phyloP scores from a whole-genome alignment of 2,329 filamentous ascomycete genomes.

The Pseudogymnoascus sp. region DNA sequence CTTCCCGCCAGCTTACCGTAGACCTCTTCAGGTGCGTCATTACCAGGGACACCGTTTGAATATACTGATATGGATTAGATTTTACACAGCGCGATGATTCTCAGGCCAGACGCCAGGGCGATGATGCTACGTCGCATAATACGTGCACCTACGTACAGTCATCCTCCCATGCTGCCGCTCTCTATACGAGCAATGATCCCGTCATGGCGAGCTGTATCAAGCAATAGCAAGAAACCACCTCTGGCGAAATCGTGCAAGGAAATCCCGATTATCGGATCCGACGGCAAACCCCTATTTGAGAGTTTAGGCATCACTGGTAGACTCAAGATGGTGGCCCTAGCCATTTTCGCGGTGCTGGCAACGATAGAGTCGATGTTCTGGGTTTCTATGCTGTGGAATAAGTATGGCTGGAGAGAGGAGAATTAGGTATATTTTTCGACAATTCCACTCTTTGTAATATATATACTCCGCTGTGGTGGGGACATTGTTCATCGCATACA shows the following conservation, averaged over 20 bases:
- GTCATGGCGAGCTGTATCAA: background rate
- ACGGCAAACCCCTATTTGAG: background rate
- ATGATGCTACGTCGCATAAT: background rate
- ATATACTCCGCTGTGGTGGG: background rate
- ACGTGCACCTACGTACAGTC: background rate
- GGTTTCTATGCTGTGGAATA: background rate
- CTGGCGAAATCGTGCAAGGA: background rate
- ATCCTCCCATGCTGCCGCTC: background rate
- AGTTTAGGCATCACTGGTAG: background rate
- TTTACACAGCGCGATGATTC: background rate
- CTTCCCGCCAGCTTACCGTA: background rate
- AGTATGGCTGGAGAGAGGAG: background rate
- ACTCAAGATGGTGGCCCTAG: background rate
- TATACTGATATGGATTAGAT: background rate
- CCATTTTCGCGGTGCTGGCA: background rate
- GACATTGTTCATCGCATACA: background rate
- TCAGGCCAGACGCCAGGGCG: background rate
- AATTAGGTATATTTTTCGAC: background rate
- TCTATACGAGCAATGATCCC: background rate
- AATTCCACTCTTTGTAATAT: background rate
- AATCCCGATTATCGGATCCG: background rate
- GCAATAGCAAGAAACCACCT: background rate
- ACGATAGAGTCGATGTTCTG: background rate
- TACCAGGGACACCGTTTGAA: background rate
- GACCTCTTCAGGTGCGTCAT: background rate